Percentiles rank a stretch among this genome's conserved stretches.
phyloP scores from a whole-genome alignment of 2,329 filamentous ascomycete species.

The Teratosphaeria nubilosa region DNA sequence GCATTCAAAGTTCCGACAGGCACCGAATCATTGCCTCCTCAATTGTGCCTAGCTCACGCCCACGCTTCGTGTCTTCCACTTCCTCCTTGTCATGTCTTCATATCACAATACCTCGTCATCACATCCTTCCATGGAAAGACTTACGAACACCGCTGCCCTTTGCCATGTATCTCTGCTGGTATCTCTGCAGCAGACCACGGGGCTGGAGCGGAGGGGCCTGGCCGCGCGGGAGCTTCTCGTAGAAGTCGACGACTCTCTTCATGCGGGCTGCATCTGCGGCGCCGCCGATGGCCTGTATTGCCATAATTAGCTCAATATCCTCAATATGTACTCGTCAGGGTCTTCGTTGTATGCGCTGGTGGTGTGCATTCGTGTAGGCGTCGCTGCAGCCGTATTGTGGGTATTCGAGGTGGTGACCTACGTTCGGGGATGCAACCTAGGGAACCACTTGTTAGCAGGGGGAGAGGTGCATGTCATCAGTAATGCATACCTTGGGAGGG shows the following conservation, averaged over 20 bases:
- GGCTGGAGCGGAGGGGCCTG: slow-evolving; percentile 73
- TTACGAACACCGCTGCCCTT: slow-evolving; percentile 36
- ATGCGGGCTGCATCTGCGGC: slow-evolving; percentile 94
- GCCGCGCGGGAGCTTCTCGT: slow-evolving; percentile 94
- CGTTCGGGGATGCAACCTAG: slow-evolving; percentile 73
- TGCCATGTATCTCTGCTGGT: slow-evolving; percentile 78
- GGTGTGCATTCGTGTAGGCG: background rate
- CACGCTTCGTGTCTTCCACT: background rate
- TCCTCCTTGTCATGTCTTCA: background rate
- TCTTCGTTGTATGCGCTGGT: background rate
- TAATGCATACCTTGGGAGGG: slow-evolving; percentile 76
- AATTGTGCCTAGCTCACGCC: background rate
- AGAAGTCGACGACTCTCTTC: slow-evolving; percentile 97
- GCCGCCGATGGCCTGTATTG: slow-evolving; percentile 75
- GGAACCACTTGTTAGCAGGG: slow-evolving; percentile 3
- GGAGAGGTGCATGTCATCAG: slow-evolving; percentile 10
- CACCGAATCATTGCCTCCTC: background rate
- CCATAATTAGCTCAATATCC: slow-evolving; percentile 12
- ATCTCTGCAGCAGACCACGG: slow-evolving; percentile 74
- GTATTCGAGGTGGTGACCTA: slow-evolving; percentile 42
- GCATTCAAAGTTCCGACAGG: background rate
- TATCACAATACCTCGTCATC: background rate
- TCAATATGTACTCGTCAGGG: background rate
- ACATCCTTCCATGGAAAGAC: background rate
- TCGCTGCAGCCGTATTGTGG: background rate